Evolutionary conservation across 1,139 yeast genomes (phyloP).

Genomic region (Nakaseomyces kungkrabaensis): DNA sequence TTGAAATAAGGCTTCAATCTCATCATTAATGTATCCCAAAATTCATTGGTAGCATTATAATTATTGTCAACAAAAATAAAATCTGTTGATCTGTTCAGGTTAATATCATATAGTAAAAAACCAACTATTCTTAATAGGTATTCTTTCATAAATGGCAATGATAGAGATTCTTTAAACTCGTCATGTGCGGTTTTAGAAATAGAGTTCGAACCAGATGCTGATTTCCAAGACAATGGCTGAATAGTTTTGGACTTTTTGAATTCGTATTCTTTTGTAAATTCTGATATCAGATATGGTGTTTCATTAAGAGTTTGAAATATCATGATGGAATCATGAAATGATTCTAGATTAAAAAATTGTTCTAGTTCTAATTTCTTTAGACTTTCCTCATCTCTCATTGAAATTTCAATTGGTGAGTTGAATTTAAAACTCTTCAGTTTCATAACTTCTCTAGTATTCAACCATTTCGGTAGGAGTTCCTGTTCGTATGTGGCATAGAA

Average conservation of each 20-base stretch:
- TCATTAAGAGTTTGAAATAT: constrained; percentile 72
- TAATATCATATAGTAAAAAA: constrained; percentile 66
- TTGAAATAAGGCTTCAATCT: constrained; percentile 47
- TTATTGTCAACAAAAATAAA: constrained; percentile 47
- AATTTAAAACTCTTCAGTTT: constrained; percentile 54
- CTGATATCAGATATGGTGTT: constrained; percentile 46
- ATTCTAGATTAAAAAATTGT: constrained; percentile 42
- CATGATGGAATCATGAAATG: constrained; percentile 72
- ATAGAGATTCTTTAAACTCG: constrained; percentile 20
- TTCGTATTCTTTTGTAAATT: constrained; percentile 63
- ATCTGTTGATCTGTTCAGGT: constrained; percentile 48
- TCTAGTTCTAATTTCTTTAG: constrained; percentile 24
- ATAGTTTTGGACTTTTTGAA: constrained; percentile 65
- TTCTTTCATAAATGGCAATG: constrained; percentile 36
- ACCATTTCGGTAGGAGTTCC: constrained; percentile 35
- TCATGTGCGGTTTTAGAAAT: constrained; percentile 12
- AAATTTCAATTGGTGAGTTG: constrained; percentile 77
- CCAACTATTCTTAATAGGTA: constrained; percentile 62
- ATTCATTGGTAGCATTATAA: constrained; percentile 50
- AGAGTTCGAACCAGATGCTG: constrained; percentile 14
- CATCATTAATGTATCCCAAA: constrained; percentile 64
- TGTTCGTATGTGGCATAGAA: constrained; percentile 45
- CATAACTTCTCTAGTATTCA: constrained; percentile 28
- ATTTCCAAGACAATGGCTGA: constrained; percentile 44
- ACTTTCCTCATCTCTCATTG: constrained; percentile 42